phyloP scores from a whole-genome alignment of 140 eudicot species.

The Erigeron philadelphicus region DNA sequence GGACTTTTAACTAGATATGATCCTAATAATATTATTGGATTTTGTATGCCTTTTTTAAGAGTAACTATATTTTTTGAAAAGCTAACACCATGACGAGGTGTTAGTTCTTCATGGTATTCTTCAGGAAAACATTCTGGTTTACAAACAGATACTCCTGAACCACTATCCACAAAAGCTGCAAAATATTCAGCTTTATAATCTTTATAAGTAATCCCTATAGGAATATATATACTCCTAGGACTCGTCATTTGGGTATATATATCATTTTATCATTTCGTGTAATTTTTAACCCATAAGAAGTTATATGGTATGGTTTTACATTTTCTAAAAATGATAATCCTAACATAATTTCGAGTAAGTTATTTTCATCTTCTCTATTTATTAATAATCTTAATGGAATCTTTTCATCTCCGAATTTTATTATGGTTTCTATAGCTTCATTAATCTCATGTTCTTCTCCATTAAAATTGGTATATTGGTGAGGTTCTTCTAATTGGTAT shows the following conservation, averaged over 20 bases:
- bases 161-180: background rate
- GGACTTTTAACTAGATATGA: background rate
- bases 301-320: conserved; percentile 1
- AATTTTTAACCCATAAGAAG: background rate
- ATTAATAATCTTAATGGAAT: background rate
- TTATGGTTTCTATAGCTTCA: background rate
- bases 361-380: background rate
- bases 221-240: background rate
- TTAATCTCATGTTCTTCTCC: background rate
- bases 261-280: background rate
- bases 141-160: background rate
- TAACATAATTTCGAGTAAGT: background rate
- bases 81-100: background rate
- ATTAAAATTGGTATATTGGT: conserved; percentile 9
- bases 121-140: background rate
- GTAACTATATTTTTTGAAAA: background rate
- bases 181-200: background rate
- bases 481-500: background rate
- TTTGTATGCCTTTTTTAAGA: background rate
- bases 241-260: background rate
- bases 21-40: background rate
- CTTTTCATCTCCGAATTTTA: background rate
- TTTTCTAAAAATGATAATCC: background rate
- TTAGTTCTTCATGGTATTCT: background rate
- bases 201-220: background rate